Conservation (phyloP, 257 asterid genomes). For the Rhazya stricta region DNA sequence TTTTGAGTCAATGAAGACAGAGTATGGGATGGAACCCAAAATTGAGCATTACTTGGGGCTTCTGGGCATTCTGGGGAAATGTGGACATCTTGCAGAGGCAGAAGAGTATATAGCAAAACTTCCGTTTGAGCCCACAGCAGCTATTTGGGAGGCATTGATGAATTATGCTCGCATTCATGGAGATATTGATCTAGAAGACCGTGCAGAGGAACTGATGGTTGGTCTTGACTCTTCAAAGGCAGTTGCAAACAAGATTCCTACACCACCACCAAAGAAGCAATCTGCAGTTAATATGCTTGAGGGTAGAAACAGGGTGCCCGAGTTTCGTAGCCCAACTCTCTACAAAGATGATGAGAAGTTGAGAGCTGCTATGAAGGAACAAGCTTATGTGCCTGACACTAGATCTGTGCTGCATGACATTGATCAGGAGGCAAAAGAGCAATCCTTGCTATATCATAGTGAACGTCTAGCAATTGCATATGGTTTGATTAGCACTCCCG, state of each 20-base stretch:
- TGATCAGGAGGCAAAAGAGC: constrained; percentile 98
- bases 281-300: constrained; percentile 71
- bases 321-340: constrained; percentile 62
- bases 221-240: constrained; percentile 70
- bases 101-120: constrained; percentile 64
- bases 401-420: constrained; percentile 93
- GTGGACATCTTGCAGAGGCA: constrained; percentile 84
- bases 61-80: constrained; percentile 70
- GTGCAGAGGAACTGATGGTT: constrained; percentile 69
- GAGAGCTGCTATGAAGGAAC: constrained; percentile 79
- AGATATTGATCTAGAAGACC: constrained; percentile 89
- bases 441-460: constrained; percentile 85
- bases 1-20: constrained; percentile 70
- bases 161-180: constrained; percentile 92
- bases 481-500: constrained; percentile 88
- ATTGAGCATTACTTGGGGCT: constrained; percentile 79
- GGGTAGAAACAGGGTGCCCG: constrained; percentile 70
- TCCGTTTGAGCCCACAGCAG: constrained; percentile 73
- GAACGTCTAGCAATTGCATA: constrained; percentile 95
- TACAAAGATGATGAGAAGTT: constrained; percentile 92
- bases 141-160: constrained; percentile 84
- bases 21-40: constrained; percentile 62
- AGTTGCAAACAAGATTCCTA: constrained; percentile 51
- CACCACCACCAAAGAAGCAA: constrained; percentile 74
- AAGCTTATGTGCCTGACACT: constrained; percentile 88